Percentiles rank a stretch among this genome's conserved stretches.
Conservation (phyloP, 2,329 filamentous ascomycete genomes). For the Aspergillus tubingensis region DNA sequence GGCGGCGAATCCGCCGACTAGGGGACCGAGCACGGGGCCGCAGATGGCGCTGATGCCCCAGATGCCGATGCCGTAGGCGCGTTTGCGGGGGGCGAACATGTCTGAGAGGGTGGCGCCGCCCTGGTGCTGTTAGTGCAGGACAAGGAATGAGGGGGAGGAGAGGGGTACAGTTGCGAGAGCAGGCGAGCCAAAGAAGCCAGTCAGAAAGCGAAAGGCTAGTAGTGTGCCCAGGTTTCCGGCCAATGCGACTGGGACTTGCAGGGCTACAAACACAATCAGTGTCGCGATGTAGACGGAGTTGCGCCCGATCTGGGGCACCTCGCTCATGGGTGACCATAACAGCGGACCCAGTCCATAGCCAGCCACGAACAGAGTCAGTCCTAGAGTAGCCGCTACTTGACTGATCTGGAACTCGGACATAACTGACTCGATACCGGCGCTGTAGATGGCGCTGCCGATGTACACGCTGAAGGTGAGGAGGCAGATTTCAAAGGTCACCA, state of each 20-base stretch:
- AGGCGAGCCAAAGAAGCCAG: constrained; percentile 52
- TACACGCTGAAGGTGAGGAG: constrained; percentile 54
- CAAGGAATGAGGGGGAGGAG: background rate
- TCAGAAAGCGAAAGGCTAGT: constrained; percentile 53
- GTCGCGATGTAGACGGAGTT: constrained; percentile 53
- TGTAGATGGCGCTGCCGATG: constrained; percentile 53
- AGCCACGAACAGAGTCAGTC: constrained; percentile 52
- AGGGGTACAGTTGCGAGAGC: constrained; percentile 38
- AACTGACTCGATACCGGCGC: constrained; percentile 45
- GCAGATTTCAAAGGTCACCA: constrained; percentile 51
- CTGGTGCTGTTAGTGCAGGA: background rate
- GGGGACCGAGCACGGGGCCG: constrained; percentile 60
- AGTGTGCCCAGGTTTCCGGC: constrained; percentile 54
- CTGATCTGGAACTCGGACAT: constrained; percentile 45
- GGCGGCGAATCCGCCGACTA: constrained; percentile 63
- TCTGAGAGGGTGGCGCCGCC: constrained; percentile 46
- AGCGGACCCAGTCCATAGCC: constrained; percentile 53
- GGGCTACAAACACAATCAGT: constrained; percentile 50
- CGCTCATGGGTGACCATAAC: constrained; percentile 46
- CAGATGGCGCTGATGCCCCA: constrained; percentile 54
- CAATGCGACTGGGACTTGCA: constrained; percentile 50
- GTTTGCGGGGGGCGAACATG: constrained; percentile 42
- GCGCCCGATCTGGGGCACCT: constrained; percentile 53
- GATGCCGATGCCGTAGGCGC: constrained; percentile 32
- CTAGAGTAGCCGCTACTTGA: constrained; percentile 42